Base-by-base conservation (phyloP, 495 filamentous ascomycete species). In the Pyrenopolyporus hunteri region DNA sequence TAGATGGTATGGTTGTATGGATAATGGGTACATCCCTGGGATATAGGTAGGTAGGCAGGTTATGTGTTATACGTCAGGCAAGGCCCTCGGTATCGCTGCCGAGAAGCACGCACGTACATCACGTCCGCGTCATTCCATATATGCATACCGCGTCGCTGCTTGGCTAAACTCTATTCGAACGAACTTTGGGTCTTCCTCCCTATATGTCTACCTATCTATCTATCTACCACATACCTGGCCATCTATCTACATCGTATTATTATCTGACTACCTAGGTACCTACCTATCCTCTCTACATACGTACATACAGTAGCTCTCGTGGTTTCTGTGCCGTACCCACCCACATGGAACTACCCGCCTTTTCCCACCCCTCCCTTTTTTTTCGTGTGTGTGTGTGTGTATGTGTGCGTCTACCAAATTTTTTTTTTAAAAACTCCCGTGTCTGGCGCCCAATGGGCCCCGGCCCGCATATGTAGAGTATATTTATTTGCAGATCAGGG, bases 121-220 rank as follows among this genome's bases (percentile, higher is more conserved):
- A 32, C 40, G 40, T 46, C 55, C 49, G 55, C 61, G 49, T 64
- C 61, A 64, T 58, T 48, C 32, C 36, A 47, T 53, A 58, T 52
- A 63, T 57, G 42, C 60, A 57, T 62, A 36, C 10, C 22, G 19
- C 28, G 4, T 43, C 40, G 50, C 45, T 44, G 54, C 61, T 64
- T 64, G 61, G 55, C 61, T 44, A 55, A 64, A 64, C 61, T 64
- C 55, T 64, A 64, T 64, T 64, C 61, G 55, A 64, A 64, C 61
- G 61, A 64, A 59, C 61, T 20, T 45, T 28, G 42, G 42, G 22
- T 29, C 9, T 7, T 3, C 8, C 0, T 14, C 4, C 22, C 13
- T 23, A 42, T 42, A 25, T 25, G 7, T 23, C 23, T 44, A 16
- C 17, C 37, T 44, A 3, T 26, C 8, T 42, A 2, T 42, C 5